A percentile compares a stretch with the other conserved stretches of the same genome.
phyloP scores from a whole-genome alignment of 2,329 filamentous ascomycete species.

The Pseudocercospora eumusae region DNA sequence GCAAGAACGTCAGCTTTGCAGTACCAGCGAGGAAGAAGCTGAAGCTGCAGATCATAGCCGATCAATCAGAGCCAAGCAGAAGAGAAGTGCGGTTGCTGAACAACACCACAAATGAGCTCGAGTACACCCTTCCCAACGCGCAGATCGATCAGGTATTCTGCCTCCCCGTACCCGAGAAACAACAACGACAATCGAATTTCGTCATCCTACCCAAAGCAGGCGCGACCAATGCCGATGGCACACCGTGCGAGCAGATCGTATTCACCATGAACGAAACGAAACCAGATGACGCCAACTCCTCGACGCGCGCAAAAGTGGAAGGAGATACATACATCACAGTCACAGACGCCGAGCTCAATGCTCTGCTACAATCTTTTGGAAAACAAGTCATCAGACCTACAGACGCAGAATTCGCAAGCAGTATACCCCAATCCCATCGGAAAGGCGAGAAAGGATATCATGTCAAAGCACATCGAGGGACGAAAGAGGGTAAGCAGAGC shows the following conservation, averaged over 20 bases:
- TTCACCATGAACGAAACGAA: constrained; percentile 60
- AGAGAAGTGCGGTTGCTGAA: constrained; percentile 36
- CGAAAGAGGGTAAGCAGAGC: constrained; percentile 59
- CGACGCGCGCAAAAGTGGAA: constrained; percentile 42
- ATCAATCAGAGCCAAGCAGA: constrained; percentile 30
- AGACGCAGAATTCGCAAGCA: constrained; percentile 61
- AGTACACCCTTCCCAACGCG: constrained; percentile 52
- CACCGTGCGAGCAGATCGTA: constrained; percentile 57
- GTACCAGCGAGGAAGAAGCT: constrained; percentile 66
- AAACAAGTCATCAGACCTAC: constrained; percentile 56
- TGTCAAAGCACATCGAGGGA: constrained; percentile 64
- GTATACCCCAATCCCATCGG: constrained; percentile 60
- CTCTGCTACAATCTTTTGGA: constrained; percentile 49
- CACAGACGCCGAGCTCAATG: constrained; percentile 51
- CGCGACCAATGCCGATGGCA: constrained; percentile 42
- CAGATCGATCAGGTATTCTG: constrained; percentile 61
- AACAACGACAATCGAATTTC: constrained; percentile 64
- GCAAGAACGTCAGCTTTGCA: constrained; percentile 61
- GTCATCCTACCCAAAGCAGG: constrained; percentile 59
- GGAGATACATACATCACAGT: constrained; percentile 51
- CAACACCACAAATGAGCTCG: constrained; percentile 33
- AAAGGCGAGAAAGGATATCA: constrained; percentile 65
- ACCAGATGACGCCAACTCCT: constrained; percentile 42
- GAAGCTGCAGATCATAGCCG: constrained; percentile 56
- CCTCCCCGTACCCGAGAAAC: constrained; percentile 65